A percentile compares a stretch with the other conserved stretches of the same genome.
Evolutionary conservation across 2,329 filamentous ascomycete genomes (phyloP).

Genomic region (Ophiosphaerella korrae): DNA sequence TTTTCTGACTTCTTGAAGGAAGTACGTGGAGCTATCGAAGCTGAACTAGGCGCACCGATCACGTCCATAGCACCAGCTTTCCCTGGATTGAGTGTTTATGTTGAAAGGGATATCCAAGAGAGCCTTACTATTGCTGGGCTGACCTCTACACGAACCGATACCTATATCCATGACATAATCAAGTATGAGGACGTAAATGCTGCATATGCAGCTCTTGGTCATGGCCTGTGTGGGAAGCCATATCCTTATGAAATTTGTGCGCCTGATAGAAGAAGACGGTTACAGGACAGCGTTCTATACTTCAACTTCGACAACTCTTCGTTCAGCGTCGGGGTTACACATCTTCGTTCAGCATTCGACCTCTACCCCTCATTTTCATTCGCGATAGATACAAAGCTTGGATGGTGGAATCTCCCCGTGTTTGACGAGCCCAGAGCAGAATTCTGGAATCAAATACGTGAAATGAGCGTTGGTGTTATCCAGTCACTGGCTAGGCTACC

Average conservation of each 20-base stretch:
- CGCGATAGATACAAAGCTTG: conserved; percentile 18
- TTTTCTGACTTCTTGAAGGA: conserved; percentile 22
- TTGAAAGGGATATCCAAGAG: conserved; percentile 19
- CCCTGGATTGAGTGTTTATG: conserved; percentile 13
- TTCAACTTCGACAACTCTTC: conserved; percentile 33
- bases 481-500: conserved; percentile 15
- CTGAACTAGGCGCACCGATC: conserved; percentile 15
- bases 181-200: conserved; percentile 24
- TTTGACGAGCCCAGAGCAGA: conserved; percentile 25
- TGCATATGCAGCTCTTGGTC: conserved; percentile 23
- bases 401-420: conserved; percentile 34
- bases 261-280: too few species aligned
- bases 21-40: conserved; percentile 20
- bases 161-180: not conserved
- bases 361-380: conserved; percentile 10
- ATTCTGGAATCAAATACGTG: conserved; percentile 31
- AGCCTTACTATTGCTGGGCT: conserved; percentile 23
- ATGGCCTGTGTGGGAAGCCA: conserved; percentile 16
- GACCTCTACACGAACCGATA: conserved; percentile 3
- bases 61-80: conserved; percentile 24
- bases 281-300: conserved; percentile 17
- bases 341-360: conserved; percentile 10
- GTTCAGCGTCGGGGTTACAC: conserved; percentile 27
- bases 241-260: not conserved
- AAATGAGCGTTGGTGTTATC: conserved; percentile 21